Evolutionary conservation across 139 green algal species (phyloP).

Genomic region (Edaphochlamys debaryana): DNA sequence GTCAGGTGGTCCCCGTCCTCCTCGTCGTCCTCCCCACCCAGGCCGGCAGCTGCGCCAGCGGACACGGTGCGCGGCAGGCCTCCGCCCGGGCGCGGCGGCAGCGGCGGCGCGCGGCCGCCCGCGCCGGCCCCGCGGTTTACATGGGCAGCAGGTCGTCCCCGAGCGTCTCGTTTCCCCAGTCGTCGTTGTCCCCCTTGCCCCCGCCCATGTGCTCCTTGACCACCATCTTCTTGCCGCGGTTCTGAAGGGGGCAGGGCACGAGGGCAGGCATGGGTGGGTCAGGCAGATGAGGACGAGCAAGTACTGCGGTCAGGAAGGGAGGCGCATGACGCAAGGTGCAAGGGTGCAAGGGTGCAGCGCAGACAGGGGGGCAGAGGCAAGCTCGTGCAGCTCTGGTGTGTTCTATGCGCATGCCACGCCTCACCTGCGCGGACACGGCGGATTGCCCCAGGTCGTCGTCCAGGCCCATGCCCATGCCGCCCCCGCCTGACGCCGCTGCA

Average conservation of each 20-base stretch:
- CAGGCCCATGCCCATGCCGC: constrained; percentile 26
- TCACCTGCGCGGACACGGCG: constrained; percentile 9
- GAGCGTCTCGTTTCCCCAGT: constrained; percentile 76
- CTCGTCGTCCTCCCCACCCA: not conserved
- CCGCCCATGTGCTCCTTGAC: constrained; percentile 47
- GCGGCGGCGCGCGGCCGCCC: not conserved
- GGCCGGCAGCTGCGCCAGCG: not conserved
- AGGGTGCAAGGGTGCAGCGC: no score
- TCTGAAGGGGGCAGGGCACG: no score
- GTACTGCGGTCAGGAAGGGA: no score
- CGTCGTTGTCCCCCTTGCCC: constrained; percentile 55
- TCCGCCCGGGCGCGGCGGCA: not conserved
- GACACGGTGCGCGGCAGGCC: not conserved
- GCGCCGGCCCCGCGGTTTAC: constrained; percentile 27
- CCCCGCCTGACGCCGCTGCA: not conserved
- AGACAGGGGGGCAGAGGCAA: no score
- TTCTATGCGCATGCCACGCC: no score
- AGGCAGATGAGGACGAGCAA: no score
- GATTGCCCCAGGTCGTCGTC: constrained; percentile 18
- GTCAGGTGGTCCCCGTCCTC: constrained; percentile 14
- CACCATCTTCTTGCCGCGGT: constrained; percentile 51
- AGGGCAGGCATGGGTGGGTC: no score
- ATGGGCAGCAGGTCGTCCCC: constrained; percentile 78
- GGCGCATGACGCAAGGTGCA: no score
- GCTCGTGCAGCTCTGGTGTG: no score